Evolutionary conservation across 2,329 filamentous ascomycete species (phyloP), one percentile per base, ranked within the genome.

Genomic region (Colletotrichum abscissum): DNA sequence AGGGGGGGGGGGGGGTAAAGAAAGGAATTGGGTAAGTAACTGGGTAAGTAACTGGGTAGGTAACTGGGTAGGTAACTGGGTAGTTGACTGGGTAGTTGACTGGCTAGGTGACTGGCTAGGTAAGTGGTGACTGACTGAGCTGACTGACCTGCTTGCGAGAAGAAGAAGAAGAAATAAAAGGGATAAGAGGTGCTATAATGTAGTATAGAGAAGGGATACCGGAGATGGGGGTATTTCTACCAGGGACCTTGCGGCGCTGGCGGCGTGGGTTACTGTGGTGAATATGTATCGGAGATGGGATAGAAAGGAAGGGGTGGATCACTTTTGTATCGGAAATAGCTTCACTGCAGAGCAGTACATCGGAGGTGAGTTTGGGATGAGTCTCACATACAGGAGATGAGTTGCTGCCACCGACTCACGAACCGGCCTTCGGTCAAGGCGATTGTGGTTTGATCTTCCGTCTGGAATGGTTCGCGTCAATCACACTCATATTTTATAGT

Each of bases 271-370:
- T 19, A 22, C 35, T 14, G 14, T 24, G 30, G 62, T 64, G 62
- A 64, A 64, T 26, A 9, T 54, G 46, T 26, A 54, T 8, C 30
- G 62, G 62, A 55, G 62, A 64, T 64, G 54, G 46, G 46, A 38
- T 26, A 26, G 28, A 38, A n/a, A 9, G 12, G 1, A 22, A 9
- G n/a, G 1, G 5, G n/a, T 64, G 26, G 8, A 63, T 54, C 62
- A 38, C 11, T 14, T 12, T 42, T 42, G 28, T 54, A 14, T 4
- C 12, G 28, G 4, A n/a, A 9, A 5, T 4, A 63, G 12, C 28
- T 55, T 49, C 38, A 19, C 38, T 19, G 38, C 38, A 42, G 38
- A 14, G 35, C 35, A 38, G 38, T 42, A 3, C 6, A 42, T 42
- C 5, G 35, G 35, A 42, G 38, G 6, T 42, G 38, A 7, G 1